Conservation (phyloP, 441 rosid genomes). For the Gossypium trilobum region DNA sequence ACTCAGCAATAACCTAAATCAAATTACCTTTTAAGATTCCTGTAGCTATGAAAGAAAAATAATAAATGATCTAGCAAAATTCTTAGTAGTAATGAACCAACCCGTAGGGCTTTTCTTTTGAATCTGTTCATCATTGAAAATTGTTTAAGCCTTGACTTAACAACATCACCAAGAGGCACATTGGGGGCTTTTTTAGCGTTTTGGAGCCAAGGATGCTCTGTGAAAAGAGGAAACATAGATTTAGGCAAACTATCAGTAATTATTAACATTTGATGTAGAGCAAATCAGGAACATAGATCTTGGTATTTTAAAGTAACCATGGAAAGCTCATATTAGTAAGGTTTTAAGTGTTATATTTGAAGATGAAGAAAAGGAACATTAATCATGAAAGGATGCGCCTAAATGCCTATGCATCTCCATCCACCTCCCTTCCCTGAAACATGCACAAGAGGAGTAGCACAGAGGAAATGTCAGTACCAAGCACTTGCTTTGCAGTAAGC, state of each 20-base stretch:
- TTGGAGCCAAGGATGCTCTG: slow-evolving; percentile 96
- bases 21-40: slow-evolving; percentile 19
- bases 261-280: background rate
- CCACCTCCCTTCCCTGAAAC: background rate
- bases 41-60: background rate
- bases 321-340: background rate
- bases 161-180: slow-evolving; percentile 96
- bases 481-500: slow-evolving; percentile 86
- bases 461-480: slow-evolving; percentile 47
- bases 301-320: background rate
- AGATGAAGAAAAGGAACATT: background rate
- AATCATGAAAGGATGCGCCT: background rate
- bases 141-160: slow-evolving; percentile 87
- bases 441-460: background rate
- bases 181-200: slow-evolving; percentile 60
- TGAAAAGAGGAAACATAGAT: slow-evolving; percentile 15
- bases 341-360: background rate
- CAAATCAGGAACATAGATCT: background rate
- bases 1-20: slow-evolving; percentile 83
- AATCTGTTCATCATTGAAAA: slow-evolving; percentile 99
- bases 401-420: background rate
- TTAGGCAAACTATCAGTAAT: slow-evolving; percentile 13
- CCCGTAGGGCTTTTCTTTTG: slow-evolving; percentile 67
- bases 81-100: slow-evolving; percentile 28
- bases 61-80: background rate